Conservation (phyloP, 495 filamentous ascomycete genomes). For the Penicillium atrosanguineum region DNA sequence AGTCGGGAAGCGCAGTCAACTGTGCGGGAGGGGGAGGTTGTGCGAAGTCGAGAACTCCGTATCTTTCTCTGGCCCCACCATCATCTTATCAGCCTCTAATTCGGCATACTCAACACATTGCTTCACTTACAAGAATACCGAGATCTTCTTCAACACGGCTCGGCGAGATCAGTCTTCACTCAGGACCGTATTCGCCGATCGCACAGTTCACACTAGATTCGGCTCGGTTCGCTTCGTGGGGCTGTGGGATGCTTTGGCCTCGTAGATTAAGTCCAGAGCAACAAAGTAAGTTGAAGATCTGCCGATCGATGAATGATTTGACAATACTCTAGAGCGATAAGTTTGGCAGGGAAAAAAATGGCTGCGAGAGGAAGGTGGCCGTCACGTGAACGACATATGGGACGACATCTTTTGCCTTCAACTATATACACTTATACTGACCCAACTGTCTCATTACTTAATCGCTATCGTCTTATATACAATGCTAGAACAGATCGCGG, state of each 20-base stretch:
- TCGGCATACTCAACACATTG: neutral
- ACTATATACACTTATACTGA: neutral
- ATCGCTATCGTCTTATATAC: neutral
- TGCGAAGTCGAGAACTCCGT: constrained; percentile 28
- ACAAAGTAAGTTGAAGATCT: neutral
- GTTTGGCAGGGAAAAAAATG: constrained; percentile 9
- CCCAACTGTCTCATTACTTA: neutral
- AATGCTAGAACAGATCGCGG: constrained; percentile 58
- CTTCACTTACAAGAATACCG: neutral
- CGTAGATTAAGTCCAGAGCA: neutral
- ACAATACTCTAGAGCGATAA: constrained; percentile 3
- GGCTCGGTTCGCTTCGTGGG: constrained; percentile 34
- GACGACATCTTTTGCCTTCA: neutral
- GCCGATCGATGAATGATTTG: neutral
- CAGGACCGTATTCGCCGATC: constrained; percentile 17
- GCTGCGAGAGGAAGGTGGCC: constrained; percentile 3
- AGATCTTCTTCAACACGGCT: neutral
- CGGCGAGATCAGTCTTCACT: neutral
- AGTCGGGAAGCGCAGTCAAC: constrained; percentile 33
- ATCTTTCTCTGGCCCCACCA: constrained; percentile 23
- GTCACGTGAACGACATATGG: constrained; percentile 5
- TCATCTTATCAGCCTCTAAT: constrained; percentile 20
- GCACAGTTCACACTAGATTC: constrained; percentile 19
- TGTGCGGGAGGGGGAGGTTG: constrained; percentile 39
- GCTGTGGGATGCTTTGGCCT: constrained; percentile 19